phyloP scores from a whole-genome alignment of 2,329 filamentous ascomycete species.

The Ophiostoma angusticollis region DNA sequence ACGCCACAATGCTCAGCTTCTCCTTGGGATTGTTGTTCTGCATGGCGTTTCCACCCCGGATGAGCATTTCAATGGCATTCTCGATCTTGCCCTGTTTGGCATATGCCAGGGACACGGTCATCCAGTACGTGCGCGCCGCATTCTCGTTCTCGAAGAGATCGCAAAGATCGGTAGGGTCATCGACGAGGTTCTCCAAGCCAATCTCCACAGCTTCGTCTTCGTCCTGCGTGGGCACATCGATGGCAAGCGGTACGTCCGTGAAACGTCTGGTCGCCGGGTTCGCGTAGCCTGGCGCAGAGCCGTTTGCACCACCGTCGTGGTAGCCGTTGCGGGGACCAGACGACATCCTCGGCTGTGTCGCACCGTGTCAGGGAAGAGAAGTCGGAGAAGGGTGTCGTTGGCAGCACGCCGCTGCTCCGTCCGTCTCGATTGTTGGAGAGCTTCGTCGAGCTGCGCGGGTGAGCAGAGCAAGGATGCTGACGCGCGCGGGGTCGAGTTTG shows the following conservation, averaged over 20 bases:
- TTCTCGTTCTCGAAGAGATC: conserved; percentile 89
- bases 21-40: conserved; percentile 64
- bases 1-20: conserved; percentile 71
- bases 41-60: conserved; percentile 59
- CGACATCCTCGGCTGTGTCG: conserved; percentile 23
- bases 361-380: too few relatives aligned
- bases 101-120: conserved; percentile 93
- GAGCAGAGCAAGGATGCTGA: too few relatives aligned
- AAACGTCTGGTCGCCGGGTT: conserved; percentile 42
- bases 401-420: too few relatives aligned
- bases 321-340: conserved; percentile 30
- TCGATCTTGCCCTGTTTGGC: conserved; percentile 92
- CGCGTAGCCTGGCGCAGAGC: conserved; percentile 17
- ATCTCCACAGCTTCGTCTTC: conserved; percentile 77
- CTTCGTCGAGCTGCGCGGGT: too few relatives aligned
- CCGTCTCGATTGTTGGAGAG: too few relatives aligned
- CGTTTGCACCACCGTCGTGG: conserved; percentile 31
- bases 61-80: conserved; percentile 61
- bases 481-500: too few relatives aligned
- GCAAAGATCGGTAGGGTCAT: conserved; percentile 91
- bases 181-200: conserved; percentile 77
- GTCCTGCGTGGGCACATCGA: conserved; percentile 55
- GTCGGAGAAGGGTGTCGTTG: too few relatives aligned
- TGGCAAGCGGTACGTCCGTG: conserved; percentile 50
- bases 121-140: conserved; percentile 87